Conservation (phyloP, 1,139 yeast genomes). For the Ogataea hybrid region DNA sequence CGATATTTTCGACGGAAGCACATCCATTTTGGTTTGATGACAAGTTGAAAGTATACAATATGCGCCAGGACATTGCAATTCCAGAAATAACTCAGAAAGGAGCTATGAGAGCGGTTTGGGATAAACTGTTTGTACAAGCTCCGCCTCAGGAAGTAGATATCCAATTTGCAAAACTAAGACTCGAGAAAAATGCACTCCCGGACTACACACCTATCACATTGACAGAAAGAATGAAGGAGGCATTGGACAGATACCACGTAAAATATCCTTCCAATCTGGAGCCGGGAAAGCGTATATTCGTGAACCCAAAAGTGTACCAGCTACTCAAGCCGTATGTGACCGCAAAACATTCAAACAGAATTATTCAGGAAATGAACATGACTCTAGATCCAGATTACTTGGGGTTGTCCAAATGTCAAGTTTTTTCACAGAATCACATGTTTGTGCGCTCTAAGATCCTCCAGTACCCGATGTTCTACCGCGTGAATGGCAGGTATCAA, state of each 20-base stretch:
- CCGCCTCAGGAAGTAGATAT: slow-evolving; percentile 1
- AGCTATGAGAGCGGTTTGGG: slow-evolving; percentile 2
- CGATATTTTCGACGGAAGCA: slow-evolving; percentile 89
- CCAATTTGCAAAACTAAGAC: slow-evolving; percentile 6
- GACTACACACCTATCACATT: slow-evolving; percentile 4
- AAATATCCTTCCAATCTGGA: slow-evolving; percentile 1
- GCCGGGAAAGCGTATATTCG: slow-evolving; percentile 6
- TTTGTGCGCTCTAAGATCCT: slow-evolving; percentile 16
- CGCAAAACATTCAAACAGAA: neutral
- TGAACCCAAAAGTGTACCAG: slow-evolving; percentile 11
- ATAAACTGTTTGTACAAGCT: slow-evolving; percentile 1
- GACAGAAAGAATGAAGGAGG: neutral
- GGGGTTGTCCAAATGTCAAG: slow-evolving; percentile 19
- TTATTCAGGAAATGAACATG: slow-evolving; percentile 5
- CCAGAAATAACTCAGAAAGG: slow-evolving; percentile 4
- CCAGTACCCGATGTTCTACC: slow-evolving; percentile 21
- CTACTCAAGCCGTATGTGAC: slow-evolving; percentile 7
- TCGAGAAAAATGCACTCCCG: neutral
- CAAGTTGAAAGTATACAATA: slow-evolving; percentile 23
- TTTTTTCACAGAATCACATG: neutral
- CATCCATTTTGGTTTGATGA: slow-evolving; percentile 77
- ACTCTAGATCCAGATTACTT: slow-evolving; percentile 21
- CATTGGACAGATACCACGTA: slow-evolving; percentile 4
- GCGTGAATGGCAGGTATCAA: slow-evolving; percentile 31
- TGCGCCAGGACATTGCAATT: neutral